Evolutionary conservation across 2,329 filamentous ascomycete species (phyloP), one percentile per base, ranked within the genome.

Genomic region (Trichophyton mentagrophytes): DNA sequence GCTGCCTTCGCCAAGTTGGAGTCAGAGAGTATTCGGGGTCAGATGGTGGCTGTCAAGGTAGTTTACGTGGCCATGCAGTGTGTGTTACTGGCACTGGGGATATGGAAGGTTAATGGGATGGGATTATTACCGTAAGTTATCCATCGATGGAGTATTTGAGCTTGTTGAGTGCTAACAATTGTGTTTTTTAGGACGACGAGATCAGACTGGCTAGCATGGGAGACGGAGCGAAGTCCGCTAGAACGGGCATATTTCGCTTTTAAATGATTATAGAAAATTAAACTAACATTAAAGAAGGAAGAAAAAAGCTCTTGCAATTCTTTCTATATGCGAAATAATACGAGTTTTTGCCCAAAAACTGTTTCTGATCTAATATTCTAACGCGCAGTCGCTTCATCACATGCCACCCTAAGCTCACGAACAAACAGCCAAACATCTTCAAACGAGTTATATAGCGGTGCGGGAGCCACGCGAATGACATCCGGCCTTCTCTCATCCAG

Each of bases 21-120:
- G 73, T 91, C 89, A 20, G 85, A 90, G 59, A 84, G 82, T 38
- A 96, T 89, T 67, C 83, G 81, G 65, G 78, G 76, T 44, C 83
- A 89, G 71, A 81, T 97, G 67, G 72, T 95, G 61, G 82, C 86
- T 67, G 90, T 93, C 60, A 99, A 99, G 80, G 74, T 87, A 58
- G 87, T 90, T 3, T 99, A 95, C 72, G 82, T 99, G 49, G 80
- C 84, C 4, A 93, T 92, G 82, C 95, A 99, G 74, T 73, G 95
- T 64, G 74, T 93, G 61, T 87, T 92, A 58, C 74, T 99, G 67
- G 90, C 80, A 0, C 77, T 99, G 70, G 93, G 93, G 2, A 79
- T 99, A 58, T 99, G 90, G 90, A 99, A 99, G 75, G 85, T 99
- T 30, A 96, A 97, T 74, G 85, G 83, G 42, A 99, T 99, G 93